Conservation (phyloP, 257 asterid genomes). For the Buddleja alternifolia region DNA sequence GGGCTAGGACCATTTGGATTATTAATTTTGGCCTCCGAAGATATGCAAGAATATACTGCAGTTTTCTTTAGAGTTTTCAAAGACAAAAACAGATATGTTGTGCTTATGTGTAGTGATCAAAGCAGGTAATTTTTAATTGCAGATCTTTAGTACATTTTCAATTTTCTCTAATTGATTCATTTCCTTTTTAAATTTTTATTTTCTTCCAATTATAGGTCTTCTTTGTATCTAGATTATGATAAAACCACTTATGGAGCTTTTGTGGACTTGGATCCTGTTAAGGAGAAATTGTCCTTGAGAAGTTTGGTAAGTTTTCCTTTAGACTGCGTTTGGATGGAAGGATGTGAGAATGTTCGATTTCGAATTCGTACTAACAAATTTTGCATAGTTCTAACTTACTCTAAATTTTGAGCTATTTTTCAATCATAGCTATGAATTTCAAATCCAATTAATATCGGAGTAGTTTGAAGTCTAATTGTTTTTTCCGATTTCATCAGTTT, state of each 20-base stretch:
- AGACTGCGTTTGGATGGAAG: too few relatives aligned
- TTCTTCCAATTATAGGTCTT: conserved; percentile 24
- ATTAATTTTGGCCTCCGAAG: conserved; percentile 31
- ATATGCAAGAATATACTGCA: conserved; percentile 36
- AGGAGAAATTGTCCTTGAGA: conserved; percentile 31
- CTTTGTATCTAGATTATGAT: conserved; percentile 30
- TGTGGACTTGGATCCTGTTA: conserved; percentile 26
- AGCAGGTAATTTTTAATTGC: conserved; percentile 22
- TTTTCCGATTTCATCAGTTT: too few relatives aligned
- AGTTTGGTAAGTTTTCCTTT: conserved; percentile 29
- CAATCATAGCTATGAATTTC: too few relatives aligned
- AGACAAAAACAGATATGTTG: conserved; percentile 21
- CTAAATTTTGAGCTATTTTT: too few relatives aligned
- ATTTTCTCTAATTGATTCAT: background rate
- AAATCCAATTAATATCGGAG: too few relatives aligned
- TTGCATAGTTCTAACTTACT: too few relatives aligned
- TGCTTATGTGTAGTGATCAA: conserved; percentile 39
- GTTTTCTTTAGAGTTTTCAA: conserved; percentile 29
- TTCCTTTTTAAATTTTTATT: background rate
- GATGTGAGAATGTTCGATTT: too few relatives aligned
- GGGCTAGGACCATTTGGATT: conserved; percentile 32
- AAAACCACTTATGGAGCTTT: conserved; percentile 34
- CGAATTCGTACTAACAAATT: too few relatives aligned
- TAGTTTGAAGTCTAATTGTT: too few relatives aligned
- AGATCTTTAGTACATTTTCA: background rate